Evolutionary conservation across 805 yeast species (phyloP).

Genomic region (Candida vaughaniae): DNA sequence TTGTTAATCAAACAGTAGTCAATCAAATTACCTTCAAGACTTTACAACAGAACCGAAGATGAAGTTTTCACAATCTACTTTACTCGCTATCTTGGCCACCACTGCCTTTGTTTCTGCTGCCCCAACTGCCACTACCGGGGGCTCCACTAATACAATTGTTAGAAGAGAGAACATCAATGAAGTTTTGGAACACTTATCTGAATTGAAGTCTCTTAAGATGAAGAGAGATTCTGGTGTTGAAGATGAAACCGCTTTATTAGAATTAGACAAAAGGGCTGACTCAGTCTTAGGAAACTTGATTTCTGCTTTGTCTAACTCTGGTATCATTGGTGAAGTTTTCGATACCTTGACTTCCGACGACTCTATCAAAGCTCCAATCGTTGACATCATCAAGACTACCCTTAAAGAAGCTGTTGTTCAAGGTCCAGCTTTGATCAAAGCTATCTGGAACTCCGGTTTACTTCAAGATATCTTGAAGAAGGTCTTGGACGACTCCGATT

Average conservation of each 20-base stretch:
- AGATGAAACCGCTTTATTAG: conserved; percentile 26
- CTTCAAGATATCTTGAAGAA: conserved; percentile 30
- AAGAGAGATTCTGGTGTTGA: conserved; percentile 33
- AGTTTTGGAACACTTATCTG: conserved; percentile 31
- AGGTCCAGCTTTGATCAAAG: conserved; percentile 41
- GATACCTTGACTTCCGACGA: conserved; percentile 31
- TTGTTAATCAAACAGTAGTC: background rate
- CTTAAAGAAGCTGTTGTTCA: conserved; percentile 33
- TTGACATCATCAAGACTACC: conserved; percentile 28
- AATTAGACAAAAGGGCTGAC: conserved; percentile 36
- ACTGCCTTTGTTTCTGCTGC: conserved; percentile 38
- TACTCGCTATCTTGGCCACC: conserved; percentile 40
- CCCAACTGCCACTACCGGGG: conserved; percentile 18
- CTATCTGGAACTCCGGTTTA: conserved; percentile 43
- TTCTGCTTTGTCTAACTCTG: conserved; percentile 36
- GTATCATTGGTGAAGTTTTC: conserved; percentile 37
- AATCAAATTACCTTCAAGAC: background rate
- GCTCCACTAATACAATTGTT: conserved; percentile 18
- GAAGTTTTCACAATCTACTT: conserved; percentile 42
- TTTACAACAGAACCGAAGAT: conserved; percentile 16
- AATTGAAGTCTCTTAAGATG: conserved; percentile 30
- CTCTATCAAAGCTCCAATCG: conserved; percentile 25
- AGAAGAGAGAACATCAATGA: conserved; percentile 36
- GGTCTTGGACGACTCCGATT: conserved; percentile 30
- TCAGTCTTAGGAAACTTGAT: conserved; percentile 34